phyloP scores from a whole-genome alignment of 164 flowering plant species.

The Magnolia officinalis region DNA sequence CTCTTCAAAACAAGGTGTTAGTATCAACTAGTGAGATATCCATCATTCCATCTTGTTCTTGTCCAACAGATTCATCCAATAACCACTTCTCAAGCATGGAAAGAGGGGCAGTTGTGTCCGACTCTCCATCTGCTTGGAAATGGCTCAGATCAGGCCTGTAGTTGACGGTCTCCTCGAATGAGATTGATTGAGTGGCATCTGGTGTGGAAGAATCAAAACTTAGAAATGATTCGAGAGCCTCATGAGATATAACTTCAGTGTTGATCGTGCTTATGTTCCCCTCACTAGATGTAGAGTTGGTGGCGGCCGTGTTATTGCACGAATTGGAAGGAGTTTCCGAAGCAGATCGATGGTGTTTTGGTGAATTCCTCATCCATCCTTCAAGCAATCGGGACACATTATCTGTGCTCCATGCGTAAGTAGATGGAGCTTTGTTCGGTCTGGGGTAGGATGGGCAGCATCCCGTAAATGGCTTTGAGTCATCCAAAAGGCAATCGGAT shows the following conservation, averaged over 20 bases:
- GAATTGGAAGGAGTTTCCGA: slow-evolving; percentile 19
- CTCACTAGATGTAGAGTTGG: slow-evolving; percentile 25
- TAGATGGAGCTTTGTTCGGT: slow-evolving; percentile 13
- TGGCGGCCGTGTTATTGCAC: slow-evolving; percentile 2
- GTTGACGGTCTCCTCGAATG: slow-evolving; percentile 15
- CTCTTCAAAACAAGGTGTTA: slow-evolving; percentile 28
- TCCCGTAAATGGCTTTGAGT: slow-evolving; percentile 7
- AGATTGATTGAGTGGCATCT: slow-evolving; percentile 40
- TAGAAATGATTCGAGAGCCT: slow-evolving; percentile 41
- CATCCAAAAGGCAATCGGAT: slow-evolving; percentile 8
- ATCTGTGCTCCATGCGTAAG: slow-evolving; percentile 69
- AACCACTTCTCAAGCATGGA: slow-evolving; percentile 75
- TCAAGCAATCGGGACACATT: slow-evolving; percentile 72
- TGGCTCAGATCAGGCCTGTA: slow-evolving; percentile 21
- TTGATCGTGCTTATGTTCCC: slow-evolving; percentile 7
- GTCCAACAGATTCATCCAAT: slow-evolving; percentile 45
- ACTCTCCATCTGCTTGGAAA: slow-evolving; percentile 50
- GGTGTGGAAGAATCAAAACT: slow-evolving; percentile 49
- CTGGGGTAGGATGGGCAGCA: background rate
- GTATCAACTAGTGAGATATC: slow-evolving; percentile 35
- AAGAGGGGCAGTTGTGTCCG: slow-evolving; percentile 24
- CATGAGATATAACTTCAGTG: slow-evolving; percentile 25
- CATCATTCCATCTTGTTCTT: slow-evolving; percentile 20
- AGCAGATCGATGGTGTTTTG: slow-evolving; percentile 21
- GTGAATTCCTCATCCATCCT: slow-evolving; percentile 51